phyloP scores from a whole-genome alignment of 257 asterid genomes.

The Ophiorrhiza pumila region DNA sequence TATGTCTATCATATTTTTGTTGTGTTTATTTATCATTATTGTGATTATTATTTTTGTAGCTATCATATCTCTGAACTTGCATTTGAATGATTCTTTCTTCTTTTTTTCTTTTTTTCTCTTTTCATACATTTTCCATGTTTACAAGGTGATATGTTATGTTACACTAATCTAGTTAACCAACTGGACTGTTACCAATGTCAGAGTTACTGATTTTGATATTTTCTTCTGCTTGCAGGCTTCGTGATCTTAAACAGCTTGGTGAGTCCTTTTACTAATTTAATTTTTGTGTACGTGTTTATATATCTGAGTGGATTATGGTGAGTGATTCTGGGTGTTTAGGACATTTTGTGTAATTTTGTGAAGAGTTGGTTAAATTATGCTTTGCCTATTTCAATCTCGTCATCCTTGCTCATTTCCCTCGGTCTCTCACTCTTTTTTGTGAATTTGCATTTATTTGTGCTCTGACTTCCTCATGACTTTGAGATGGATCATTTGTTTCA shows the following conservation, averaged over 20 bases:
- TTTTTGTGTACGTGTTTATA: background rate
- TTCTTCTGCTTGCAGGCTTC: slow-evolving; percentile 63
- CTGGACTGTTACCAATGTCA: background rate
- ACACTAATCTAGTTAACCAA: background rate
- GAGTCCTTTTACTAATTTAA: slow-evolving; percentile 12
- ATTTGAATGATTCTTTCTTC: background rate
- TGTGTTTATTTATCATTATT: background rate
- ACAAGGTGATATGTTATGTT: background rate
- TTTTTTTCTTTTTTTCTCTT: background rate
- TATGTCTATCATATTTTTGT: background rate
- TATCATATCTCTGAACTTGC: background rate
- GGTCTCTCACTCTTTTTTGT: background rate
- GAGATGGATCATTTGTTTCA: background rate
- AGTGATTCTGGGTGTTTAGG: background rate
- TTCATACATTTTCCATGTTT: background rate
- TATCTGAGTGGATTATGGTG: background rate
- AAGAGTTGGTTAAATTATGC: background rate
- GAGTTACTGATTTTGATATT: slow-evolving; percentile 13
- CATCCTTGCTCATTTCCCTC: background rate
- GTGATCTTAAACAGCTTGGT: slow-evolving; percentile 96
- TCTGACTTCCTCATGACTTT: background rate
- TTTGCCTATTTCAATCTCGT: background rate
- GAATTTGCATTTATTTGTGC: background rate
- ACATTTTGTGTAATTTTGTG: background rate
- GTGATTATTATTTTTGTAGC: background rate